These are phyloP conservation scores for Begonia masoniana DNA, from an alignment of 306 rosid genomes.

Conservation along the genomic window DNA sequence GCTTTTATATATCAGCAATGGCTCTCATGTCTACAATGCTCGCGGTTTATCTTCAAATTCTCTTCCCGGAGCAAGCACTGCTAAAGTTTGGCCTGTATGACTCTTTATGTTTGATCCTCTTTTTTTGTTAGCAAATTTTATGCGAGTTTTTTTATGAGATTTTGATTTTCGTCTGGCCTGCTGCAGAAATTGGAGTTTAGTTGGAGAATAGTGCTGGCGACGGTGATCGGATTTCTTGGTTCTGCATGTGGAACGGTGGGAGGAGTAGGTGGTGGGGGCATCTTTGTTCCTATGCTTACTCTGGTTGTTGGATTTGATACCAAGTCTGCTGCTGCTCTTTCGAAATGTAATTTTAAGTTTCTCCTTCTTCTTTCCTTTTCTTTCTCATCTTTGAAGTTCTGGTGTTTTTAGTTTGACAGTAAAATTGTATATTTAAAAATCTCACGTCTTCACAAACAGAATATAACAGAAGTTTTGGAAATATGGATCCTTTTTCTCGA, in stretches of 20 bases:
- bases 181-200: constrained; percentile 47
- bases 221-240: constrained; percentile 74
- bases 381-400: neutral
- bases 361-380: neutral
- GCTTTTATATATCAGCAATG: constrained; percentile 20
- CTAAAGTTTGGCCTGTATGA: constrained; percentile 65
- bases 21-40: constrained; percentile 5
- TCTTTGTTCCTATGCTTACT: constrained; percentile 92
- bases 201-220: constrained; percentile 64
- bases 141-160: neutral
- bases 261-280: constrained; percentile 96
- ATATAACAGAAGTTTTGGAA: neutral
- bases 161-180: neutral
- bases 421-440: no score
- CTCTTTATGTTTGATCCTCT: neutral
- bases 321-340: constrained; percentile 91
- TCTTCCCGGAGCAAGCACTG: constrained; percentile 11
- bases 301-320: constrained; percentile 79
- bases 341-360: constrained; percentile 46
- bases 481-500: neutral
- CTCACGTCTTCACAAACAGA: no score
- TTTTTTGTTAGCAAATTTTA: neutral
- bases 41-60: constrained; percentile 11
- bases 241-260: constrained; percentile 94
- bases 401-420: neutral